Conservation (phyloP, 257 asterid genomes). For the Petrea volubilis region DNA sequence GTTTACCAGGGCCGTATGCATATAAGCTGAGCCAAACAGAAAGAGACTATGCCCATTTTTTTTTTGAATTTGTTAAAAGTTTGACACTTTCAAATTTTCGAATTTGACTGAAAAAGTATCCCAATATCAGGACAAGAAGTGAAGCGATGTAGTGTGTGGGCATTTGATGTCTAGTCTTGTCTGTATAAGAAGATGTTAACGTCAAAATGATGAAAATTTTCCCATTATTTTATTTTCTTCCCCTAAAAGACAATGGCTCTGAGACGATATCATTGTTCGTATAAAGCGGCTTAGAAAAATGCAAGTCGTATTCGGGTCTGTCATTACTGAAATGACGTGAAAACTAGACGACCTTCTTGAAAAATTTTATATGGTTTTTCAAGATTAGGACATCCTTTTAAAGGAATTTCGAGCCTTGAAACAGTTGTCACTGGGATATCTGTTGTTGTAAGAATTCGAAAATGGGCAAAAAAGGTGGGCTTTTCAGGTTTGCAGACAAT, state of each 20-base stretch:
- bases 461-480: conserved; percentile 25
- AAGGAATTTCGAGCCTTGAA: not conserved
- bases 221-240: not conserved
- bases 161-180: not conserved
- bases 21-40: not conserved
- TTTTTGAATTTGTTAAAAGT: not conserved
- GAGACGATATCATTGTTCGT: conserved; percentile 3
- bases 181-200: not conserved
- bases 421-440: not conserved
- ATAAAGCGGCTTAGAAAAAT: not conserved
- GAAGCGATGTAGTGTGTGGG: not conserved
- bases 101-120: not conserved
- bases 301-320: too few species aligned
- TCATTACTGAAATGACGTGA: not conserved
- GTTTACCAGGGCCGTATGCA: not conserved
- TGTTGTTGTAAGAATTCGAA: not conserved
- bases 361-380: not conserved
- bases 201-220: not conserved
- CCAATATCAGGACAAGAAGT: not conserved
- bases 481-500: conserved; percentile 41
- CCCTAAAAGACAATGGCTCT: conserved; percentile 12
- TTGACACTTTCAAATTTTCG: not conserved
- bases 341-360: not conserved
- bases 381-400: not conserved
- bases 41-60: not conserved